Evolutionary conservation across 345 rosid species (phyloP), one percentile per base, ranked within the genome.

Genomic region (Sisymbrium irio): DNA sequence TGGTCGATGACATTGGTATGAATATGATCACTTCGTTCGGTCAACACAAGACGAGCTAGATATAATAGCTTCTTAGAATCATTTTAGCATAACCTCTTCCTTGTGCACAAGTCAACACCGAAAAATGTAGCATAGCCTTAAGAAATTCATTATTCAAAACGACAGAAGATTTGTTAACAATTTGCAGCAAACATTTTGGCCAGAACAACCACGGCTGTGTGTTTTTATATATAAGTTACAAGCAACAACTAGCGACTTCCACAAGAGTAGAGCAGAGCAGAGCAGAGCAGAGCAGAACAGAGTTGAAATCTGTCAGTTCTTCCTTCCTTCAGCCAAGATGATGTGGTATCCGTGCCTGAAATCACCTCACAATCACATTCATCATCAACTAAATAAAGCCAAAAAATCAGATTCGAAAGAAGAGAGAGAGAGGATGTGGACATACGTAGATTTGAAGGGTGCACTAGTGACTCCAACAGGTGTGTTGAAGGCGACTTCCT

Each of bases 391-490:
- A 25, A 13, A 47, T 42, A 47, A 70, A 25, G 14, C 27, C 22
- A 30, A 13, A 9, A 32, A 58, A 18, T 49, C 15, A 47, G 15
- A 54, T 10, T 27, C 9, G 66, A 57, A 32, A 62, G 45, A 61
- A 7, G 27, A 46, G 11, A 7, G 27, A 46, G 11, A 33, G 22
- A 10, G 62, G 55, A 19, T 67, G 41, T 22, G 57, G 44, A 20
- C 84, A 37, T 89, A 91, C 97, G 97, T 91, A 12, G 98, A 94
- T 82, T 94, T 94, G 83, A 94, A 91, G 17, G 98, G 96, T 59
- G 97, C 88, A 78, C 96, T 89, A 37, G 98, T 91, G 69, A 90
- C 89, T 83, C 97, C 98, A 80, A 91, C 69, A 1, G 73, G 82
- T 7, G 98, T 89, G 83, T 50, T 80, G 73, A 94, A 94, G 49